Percentiles rank a stretch among this genome's conserved stretches.
phyloP scores from a whole-genome alignment of 306 rosid genomes.

The Gleditsia sinensis region DNA sequence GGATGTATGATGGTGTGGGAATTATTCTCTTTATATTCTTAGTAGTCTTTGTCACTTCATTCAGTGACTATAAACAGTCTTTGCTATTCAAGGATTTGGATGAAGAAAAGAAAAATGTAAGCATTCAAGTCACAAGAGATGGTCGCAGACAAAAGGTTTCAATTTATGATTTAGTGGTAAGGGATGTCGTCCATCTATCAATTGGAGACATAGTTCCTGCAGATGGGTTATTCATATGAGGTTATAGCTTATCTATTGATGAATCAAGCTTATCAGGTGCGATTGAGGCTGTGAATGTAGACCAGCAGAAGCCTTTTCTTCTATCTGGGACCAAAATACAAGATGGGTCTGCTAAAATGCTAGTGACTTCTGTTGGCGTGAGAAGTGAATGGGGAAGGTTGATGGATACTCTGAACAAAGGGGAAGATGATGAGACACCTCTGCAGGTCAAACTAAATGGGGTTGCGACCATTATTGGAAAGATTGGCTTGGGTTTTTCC shows the following conservation, averaged over 20 bases:
- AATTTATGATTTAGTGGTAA: slow-evolving; percentile 74
- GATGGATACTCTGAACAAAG: slow-evolving; percentile 84
- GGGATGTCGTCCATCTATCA: slow-evolving; percentile 77
- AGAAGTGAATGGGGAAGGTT: slow-evolving; percentile 95
- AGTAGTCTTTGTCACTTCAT: slow-evolving; percentile 79
- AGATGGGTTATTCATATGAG: slow-evolving; percentile 78
- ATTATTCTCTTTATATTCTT: slow-evolving; percentile 68
- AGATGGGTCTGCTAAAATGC: slow-evolving; percentile 89
- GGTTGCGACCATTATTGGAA: slow-evolving; percentile 89
- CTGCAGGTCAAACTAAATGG: slow-evolving; percentile 94
- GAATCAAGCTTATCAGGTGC: slow-evolving; percentile 93
- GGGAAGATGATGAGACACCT: slow-evolving; percentile 89
- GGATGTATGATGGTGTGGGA: slow-evolving; percentile 90
- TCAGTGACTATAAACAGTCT: slow-evolving; percentile 81
- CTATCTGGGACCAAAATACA: slow-evolving; percentile 81
- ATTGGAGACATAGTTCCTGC: slow-evolving; percentile 89
- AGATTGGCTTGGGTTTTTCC: slow-evolving; percentile 81
- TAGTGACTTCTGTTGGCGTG: slow-evolving; percentile 82
- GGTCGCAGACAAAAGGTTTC: slow-evolving; percentile 70
- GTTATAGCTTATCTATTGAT: slow-evolving; percentile 67
- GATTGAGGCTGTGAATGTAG: slow-evolving; percentile 67
- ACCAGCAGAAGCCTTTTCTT: slow-evolving; percentile 56
- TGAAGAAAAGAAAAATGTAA: slow-evolving; percentile 76
- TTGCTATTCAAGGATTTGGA: slow-evolving; percentile 87
- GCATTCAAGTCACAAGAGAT: slow-evolving; percentile 78